Conservation (phyloP, 257 asterid genomes). For the Leptodermis oblonga region DNA sequence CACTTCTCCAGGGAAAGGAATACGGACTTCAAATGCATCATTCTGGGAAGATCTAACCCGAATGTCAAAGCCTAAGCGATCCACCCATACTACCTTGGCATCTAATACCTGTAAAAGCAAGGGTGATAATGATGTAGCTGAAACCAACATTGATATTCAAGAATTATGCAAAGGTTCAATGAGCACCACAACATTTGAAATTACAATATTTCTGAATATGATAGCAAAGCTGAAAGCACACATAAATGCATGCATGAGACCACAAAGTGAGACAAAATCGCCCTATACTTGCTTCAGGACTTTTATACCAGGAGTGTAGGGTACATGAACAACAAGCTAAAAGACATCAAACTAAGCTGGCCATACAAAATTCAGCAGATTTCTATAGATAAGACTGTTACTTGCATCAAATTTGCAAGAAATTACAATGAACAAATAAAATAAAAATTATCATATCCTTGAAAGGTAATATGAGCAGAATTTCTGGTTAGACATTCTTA, state of each 20-base stretch:
- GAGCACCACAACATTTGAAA: not conserved
- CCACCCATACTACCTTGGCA: slow-evolving; percentile 91
- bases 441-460: not conserved
- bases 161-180: not conserved
- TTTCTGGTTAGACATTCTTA: not conserved
- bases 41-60: slow-evolving; percentile 51
- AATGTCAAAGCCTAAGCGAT: slow-evolving; percentile 82
- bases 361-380: not conserved
- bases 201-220: not conserved
- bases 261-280: not conserved
- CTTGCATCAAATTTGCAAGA: not conserved
- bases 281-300: too few relatives aligned
- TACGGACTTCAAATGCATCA: slow-evolving; percentile 69
- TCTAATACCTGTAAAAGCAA: slow-evolving; percentile 54
- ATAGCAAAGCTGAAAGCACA: not conserved
- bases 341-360: not conserved
- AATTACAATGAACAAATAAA: not conserved
- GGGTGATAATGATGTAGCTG: not conserved
- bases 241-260: not conserved
- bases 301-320: not conserved
- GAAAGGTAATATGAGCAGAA: not conserved
- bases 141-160: slow-evolving; percentile 7
- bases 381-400: not conserved
- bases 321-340: slow-evolving; percentile 2
- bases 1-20: slow-evolving; percentile 92